Evolutionary conservation across 2,329 filamentous ascomycete genomes (phyloP).

Genomic region (Hypocreales sp.): DNA sequence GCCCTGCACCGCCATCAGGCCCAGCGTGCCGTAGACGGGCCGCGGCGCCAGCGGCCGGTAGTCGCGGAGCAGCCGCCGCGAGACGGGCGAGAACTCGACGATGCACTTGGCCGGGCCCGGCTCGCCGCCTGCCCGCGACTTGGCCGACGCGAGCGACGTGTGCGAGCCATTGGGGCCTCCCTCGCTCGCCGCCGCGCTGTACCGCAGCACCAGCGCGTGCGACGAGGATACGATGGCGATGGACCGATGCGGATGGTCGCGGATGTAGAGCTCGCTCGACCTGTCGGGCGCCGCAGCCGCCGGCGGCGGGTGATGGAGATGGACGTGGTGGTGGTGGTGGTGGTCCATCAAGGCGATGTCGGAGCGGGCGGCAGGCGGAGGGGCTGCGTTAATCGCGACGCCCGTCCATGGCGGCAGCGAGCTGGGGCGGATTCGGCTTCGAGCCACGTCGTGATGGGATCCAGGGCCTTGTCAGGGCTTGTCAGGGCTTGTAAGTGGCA

Average conservation of each 20-base stretch:
- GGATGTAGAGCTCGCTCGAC: conserved; percentile 67
- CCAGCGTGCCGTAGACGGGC: conserved; percentile 72
- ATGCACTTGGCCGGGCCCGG: conserved; percentile 52
- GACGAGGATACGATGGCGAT: conserved; percentile 71
- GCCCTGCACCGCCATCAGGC: conserved; percentile 65
- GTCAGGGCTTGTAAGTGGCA: too few relatives aligned
- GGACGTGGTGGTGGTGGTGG: conserved; percentile 3
- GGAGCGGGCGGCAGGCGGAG: conserved; percentile 3
- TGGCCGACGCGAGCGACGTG: conserved; percentile 31
- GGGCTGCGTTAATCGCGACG: conserved; percentile 4
- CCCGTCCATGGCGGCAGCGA: conserved; percentile 9
- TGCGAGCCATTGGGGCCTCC: conserved; percentile 41
- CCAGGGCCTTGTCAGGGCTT: too few relatives aligned
- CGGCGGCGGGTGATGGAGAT: conserved; percentile 30
- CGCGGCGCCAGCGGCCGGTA: conserved; percentile 63
- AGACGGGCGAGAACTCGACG: conserved; percentile 64
- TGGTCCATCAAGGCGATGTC: not conserved
- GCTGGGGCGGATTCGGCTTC: too few relatives aligned
- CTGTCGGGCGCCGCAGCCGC: conserved; percentile 35
- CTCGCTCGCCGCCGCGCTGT: conserved; percentile 52
- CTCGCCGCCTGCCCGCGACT: conserved; percentile 26
- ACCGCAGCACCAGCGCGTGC: conserved; percentile 72
- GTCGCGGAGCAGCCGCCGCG: conserved; percentile 52
- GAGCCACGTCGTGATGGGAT: too few relatives aligned
- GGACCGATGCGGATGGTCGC: conserved; percentile 73